Conservation (phyloP, 2,329 filamentous ascomycete species). For the Xylariaceae sp. region DNA sequence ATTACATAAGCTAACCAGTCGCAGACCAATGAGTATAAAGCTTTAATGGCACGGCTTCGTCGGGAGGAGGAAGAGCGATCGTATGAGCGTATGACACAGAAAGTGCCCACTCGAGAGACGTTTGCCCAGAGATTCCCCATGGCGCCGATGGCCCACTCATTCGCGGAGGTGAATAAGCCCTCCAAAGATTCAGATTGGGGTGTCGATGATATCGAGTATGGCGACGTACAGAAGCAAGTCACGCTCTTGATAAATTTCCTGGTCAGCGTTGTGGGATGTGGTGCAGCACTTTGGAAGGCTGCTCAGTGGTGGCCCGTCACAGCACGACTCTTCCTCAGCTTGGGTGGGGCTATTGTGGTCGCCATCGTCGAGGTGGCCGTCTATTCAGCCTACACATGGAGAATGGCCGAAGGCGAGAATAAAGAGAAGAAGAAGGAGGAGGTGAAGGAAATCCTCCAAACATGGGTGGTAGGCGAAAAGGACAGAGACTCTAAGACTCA, state of each 20-base stretch:
- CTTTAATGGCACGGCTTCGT: conserved; percentile 80
- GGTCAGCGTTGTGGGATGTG: conserved; percentile 77
- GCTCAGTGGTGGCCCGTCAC: conserved; percentile 73
- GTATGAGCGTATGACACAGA: conserved; percentile 77
- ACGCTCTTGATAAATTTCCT: conserved; percentile 87
- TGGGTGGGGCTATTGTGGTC: conserved; percentile 66
- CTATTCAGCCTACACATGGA: conserved; percentile 70
- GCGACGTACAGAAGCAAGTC: conserved; percentile 75
- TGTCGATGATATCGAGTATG: conserved; percentile 64
- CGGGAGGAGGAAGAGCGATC: conserved; percentile 75
- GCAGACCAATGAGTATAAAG: conserved; percentile 77
- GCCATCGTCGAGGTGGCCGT: conserved; percentile 74
- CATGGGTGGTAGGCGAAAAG: conserved; percentile 59
- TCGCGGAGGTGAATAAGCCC: conserved; percentile 51
- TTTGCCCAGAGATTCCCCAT: conserved; percentile 57
- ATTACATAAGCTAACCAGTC: conserved; percentile 7
- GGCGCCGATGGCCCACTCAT: conserved; percentile 48
- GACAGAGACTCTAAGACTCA: conserved; percentile 22
- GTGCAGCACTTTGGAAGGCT: conserved; percentile 72
- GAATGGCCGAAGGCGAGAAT: conserved; percentile 64
- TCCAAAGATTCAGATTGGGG: conserved; percentile 42
- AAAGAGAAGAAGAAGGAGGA: conserved; percentile 59
- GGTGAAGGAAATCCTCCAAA: conserved; percentile 65
- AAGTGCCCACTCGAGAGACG: conserved; percentile 50
- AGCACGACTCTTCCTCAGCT: conserved; percentile 63